phyloP scores from a whole-genome alignment of 2,329 filamentous ascomycete species.

The Hypoxylon sp. region DNA sequence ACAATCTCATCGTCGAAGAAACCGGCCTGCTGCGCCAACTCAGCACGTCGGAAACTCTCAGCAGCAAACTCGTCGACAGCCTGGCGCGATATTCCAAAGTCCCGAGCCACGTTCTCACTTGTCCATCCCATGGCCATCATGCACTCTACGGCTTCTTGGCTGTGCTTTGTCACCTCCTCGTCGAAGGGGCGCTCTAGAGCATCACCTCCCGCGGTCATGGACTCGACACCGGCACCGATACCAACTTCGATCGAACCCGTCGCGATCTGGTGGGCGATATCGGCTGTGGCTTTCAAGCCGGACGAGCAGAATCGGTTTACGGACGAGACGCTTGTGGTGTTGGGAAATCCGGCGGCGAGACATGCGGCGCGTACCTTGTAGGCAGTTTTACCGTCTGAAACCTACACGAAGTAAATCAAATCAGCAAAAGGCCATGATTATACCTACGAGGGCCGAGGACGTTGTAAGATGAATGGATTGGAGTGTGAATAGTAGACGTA shows the following conservation, averaged over 20 bases:
- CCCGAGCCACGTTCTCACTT: slow-evolving; percentile 90
- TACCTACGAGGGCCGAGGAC: too few relatives aligned
- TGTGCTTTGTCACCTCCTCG: slow-evolving; percentile 73
- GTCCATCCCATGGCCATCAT: slow-evolving; percentile 98
- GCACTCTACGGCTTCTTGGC: slow-evolving; percentile 84
- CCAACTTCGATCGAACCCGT: slow-evolving; percentile 85
- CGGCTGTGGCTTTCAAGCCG: slow-evolving; percentile 92
- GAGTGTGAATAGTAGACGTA: slow-evolving; percentile 57
- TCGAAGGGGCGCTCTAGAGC: slow-evolving; percentile 77
- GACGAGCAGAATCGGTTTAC: slow-evolving; percentile 98
- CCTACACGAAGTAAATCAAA: too few relatives aligned
- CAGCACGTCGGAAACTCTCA: slow-evolving; percentile 87
- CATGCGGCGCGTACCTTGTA: slow-evolving; percentile 91
- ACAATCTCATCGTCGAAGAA: slow-evolving; percentile 95
- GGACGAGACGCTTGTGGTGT: slow-evolving; percentile 81
- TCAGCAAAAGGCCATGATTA: too few relatives aligned
- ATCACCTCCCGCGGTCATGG: slow-evolving; percentile 81
- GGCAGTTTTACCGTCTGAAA: slow-evolving; percentile 83
- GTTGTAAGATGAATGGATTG: too few relatives aligned
- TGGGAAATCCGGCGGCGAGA: slow-evolving; percentile 91
- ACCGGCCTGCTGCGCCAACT: slow-evolving; percentile 88
- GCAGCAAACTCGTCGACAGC: slow-evolving; percentile 85
- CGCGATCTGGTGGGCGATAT: slow-evolving; percentile 89
- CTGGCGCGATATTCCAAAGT: slow-evolving; percentile 85
- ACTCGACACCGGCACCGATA: slow-evolving; percentile 86